Base-by-base conservation (phyloP, 1,139 yeast species). In the Scheffersomyces titani region DNA sequence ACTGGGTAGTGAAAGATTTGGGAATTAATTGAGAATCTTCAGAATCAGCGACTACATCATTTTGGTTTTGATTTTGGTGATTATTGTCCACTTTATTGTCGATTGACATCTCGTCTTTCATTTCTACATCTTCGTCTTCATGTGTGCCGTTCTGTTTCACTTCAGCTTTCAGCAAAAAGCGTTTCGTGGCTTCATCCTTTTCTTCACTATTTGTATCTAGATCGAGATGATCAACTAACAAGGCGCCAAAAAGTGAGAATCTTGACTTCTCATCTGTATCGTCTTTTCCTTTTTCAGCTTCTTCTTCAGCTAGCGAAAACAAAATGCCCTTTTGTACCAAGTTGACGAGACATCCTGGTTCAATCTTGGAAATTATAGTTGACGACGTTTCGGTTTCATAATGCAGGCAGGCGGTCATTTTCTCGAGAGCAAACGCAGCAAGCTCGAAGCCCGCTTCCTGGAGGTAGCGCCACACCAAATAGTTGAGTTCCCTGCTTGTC, bases 401-500 rank as follows among this genome's bases (percentile, higher is more conserved):
- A 44, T 77, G 76, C 62, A 84, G 81, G 19, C 91, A 88, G 30
- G 82, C 75, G 2, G 94, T 78, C 64, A 91, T 94, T 63, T 89
- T 88, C 61, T 90, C 92, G 51, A 94, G 74, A 0, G 98, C 96
- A 67, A 83, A 87, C 0, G 97, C 94, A 1, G 96, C 81, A 46
- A 91, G 80, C 56, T 90, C 96, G 57, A 81, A 78, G 1, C 97
- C 98, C 6, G 91, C 82, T 70, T 94, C 99, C 70, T 92, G 97
- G 50, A 93, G 80, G 69, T 94, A 94, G 63, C 98, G 77, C 97
- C 98, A 94, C 59, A 94, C 85, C 67, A 94, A 81, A 70, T 94
- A 93, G 77, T 94, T 94, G 58, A 94, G 82, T 74, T 93, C 97
- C 58, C 84, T 86, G 60, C 96, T 89, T 6, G 96, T 84, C 55